phyloP scores from a whole-genome alignment of 2,329 filamentous ascomycete species.

The Lasiodiplodia sp. region DNA sequence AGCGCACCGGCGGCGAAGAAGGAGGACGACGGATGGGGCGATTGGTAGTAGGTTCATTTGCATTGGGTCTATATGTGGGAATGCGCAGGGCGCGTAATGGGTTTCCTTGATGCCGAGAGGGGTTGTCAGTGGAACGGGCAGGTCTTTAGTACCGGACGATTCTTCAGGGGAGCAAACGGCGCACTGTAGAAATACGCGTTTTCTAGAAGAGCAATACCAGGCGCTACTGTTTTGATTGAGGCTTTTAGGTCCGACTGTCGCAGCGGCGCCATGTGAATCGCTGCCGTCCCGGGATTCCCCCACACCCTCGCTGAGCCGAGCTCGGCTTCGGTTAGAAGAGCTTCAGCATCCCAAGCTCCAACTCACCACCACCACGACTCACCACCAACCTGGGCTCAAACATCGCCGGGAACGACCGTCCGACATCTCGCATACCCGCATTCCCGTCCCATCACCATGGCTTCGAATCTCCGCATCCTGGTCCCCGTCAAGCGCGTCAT shows the following conservation, averaged over 20 bases:
- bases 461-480: slow-evolving; percentile 60
- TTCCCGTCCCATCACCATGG: slow-evolving; percentile 7
- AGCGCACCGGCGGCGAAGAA: slow-evolving; percentile 48
- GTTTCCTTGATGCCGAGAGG: slow-evolving; percentile 10
- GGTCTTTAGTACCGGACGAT: not conserved
- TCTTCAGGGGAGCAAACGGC: not conserved
- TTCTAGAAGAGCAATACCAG: not conserved
- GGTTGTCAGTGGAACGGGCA: not conserved
- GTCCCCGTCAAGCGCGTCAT: slow-evolving; percentile 66
- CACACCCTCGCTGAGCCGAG: slow-evolving; percentile 23
- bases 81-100: not conserved
- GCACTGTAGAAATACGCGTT: not conserved
- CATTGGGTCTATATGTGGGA: slow-evolving; percentile 17
- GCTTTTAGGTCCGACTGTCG: slow-evolving; percentile 8
- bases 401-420: slow-evolving; percentile 1
- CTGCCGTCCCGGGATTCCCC: slow-evolving; percentile 15
- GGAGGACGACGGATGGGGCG: slow-evolving; percentile 66
- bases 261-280: slow-evolving; percentile 17
- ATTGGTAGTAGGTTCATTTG: slow-evolving; percentile 49
- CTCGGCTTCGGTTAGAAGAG: slow-evolving; percentile 29
- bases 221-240: not conserved
- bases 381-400: not conserved
- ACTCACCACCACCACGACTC: not conserved
- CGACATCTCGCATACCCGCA: not conserved
- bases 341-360: slow-evolving; percentile 26